phyloP scores from a whole-genome alignment of 495 filamentous ascomycete species.

The Annulohypoxylon stygium region DNA sequence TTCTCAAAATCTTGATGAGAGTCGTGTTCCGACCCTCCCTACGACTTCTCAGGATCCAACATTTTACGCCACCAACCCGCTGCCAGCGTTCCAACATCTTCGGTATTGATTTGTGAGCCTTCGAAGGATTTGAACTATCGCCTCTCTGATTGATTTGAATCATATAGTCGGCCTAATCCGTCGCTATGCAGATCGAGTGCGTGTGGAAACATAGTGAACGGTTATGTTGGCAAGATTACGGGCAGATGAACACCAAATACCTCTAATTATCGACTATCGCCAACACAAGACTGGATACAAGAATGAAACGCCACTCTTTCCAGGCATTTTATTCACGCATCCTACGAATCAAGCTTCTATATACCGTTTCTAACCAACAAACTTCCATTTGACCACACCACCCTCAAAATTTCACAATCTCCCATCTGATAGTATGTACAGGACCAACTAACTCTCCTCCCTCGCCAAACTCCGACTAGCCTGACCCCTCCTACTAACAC shows the following conservation, averaged over 20 bases:
- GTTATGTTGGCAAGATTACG: not conserved
- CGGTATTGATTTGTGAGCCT: not conserved
- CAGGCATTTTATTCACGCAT: too few species aligned
- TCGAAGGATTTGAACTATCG: not conserved
- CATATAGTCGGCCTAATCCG: not conserved
- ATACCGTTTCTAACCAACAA: not conserved
- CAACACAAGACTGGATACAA: too few species aligned
- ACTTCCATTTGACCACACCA: not conserved
- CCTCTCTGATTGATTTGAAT: not conserved
- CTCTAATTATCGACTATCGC: too few species aligned
- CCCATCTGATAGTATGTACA: not conserved
- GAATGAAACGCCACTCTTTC: too few species aligned
- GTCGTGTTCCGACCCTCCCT: not conserved
- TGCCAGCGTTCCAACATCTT: not conserved
- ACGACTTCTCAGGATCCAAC: not conserved
- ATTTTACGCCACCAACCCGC: not conserved
- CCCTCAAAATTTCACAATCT: not conserved
- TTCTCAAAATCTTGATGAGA: not conserved
- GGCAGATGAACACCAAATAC: not conserved
- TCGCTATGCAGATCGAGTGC: not conserved
- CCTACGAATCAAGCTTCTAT: not conserved
- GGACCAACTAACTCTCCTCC: conserved; percentile 19
- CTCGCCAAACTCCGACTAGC: conserved; percentile 33
- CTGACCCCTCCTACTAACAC: conserved; percentile 40
- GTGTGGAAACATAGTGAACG: too few species aligned